Percentiles rank a stretch among this genome's conserved stretches.
Conservation (phyloP, 1,139 yeast species). For the Kurtzmaniella quercitrusa region DNA sequence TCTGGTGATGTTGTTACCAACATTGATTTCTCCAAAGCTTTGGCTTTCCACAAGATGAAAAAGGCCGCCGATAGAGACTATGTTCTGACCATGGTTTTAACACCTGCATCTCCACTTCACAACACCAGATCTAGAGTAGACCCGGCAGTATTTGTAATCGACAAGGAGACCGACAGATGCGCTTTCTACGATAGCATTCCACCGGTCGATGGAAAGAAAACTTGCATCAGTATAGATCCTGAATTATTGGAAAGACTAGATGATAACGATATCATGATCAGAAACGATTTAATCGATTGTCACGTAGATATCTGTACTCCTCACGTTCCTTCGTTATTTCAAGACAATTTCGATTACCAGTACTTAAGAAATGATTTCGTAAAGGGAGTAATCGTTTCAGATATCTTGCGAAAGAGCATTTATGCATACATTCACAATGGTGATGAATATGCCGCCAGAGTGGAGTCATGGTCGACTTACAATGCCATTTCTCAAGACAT, state of each 20-base stretch:
- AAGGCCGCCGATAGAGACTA: slow-evolving; percentile 79
- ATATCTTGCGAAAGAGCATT: slow-evolving; percentile 83
- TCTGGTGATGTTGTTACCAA: slow-evolving; percentile 95
- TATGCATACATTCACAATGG: slow-evolving; percentile 77
- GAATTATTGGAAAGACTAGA: slow-evolving; percentile 71
- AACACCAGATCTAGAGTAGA: slow-evolving; percentile 74
- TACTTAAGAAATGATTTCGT: slow-evolving; percentile 81
- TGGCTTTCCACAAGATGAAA: slow-evolving; percentile 69
- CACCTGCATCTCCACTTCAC: slow-evolving; percentile 83
- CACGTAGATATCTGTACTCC: slow-evolving; percentile 94
- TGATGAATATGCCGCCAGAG: slow-evolving; percentile 84
- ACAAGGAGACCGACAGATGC: slow-evolving; percentile 69
- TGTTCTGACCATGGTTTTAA: slow-evolving; percentile 88
- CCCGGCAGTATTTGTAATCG: slow-evolving; percentile 82
- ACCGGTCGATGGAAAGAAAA: slow-evolving; percentile 50
- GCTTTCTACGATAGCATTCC: slow-evolving; percentile 78
- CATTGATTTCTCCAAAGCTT: slow-evolving; percentile 69
- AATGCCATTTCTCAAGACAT: slow-evolving; percentile 90
- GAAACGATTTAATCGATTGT: slow-evolving; percentile 94
- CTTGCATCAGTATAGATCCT: slow-evolving; percentile 71
- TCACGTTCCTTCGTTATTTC: slow-evolving; percentile 91
- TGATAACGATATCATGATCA: slow-evolving; percentile 62
- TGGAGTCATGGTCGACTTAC: slow-evolving; percentile 89
- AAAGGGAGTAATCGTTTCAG: slow-evolving; percentile 86
- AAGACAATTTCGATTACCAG: slow-evolving; percentile 94